These are phyloP conservation scores for Lepidium sativum DNA, from an alignment of 345 rosid genomes.

Conservation along the genomic window DNA sequence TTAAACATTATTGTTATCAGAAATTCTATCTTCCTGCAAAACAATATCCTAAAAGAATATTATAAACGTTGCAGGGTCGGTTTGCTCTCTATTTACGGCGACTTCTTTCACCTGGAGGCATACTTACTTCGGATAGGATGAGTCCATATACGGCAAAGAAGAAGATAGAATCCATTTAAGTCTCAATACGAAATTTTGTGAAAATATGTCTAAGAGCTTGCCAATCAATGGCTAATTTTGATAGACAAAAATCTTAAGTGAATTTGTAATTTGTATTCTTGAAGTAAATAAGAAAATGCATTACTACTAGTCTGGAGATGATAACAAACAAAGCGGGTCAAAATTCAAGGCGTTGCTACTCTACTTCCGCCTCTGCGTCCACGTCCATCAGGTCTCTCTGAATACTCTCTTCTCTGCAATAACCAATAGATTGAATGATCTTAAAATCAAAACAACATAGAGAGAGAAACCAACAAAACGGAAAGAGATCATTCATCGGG, in stretches of 20 bases:
- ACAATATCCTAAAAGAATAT: background rate
- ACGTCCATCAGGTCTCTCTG: slow-evolving; percentile 29
- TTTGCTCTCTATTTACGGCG: slow-evolving; percentile 43
- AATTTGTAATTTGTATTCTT: background rate
- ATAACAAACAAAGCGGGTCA: background rate
- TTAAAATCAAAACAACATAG: background rate
- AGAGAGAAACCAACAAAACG: background rate
- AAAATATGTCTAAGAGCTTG: background rate
- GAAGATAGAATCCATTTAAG: slow-evolving; percentile 35
- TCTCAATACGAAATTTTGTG: background rate
- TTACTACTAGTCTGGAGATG: background rate
- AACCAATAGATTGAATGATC: background rate
- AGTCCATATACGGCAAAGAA: slow-evolving; percentile 22
- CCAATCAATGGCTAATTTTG: background rate
- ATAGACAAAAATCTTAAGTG: too few species aligned
- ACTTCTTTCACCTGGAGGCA: slow-evolving; percentile 51
- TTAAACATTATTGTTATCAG: background rate
- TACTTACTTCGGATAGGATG: slow-evolving; percentile 36
- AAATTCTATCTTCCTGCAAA: background rate
- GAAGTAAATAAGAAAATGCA: background rate
- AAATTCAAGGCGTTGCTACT: slow-evolving; percentile 3
- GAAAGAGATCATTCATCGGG: background rate
- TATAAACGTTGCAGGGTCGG: slow-evolving; percentile 42
- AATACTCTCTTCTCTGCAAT: slow-evolving; percentile 38
- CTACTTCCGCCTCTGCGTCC: slow-evolving; percentile 41